Conservation (phyloP, 2,329 filamentous ascomycete species). For the Trichoderma arundinaceum region DNA sequence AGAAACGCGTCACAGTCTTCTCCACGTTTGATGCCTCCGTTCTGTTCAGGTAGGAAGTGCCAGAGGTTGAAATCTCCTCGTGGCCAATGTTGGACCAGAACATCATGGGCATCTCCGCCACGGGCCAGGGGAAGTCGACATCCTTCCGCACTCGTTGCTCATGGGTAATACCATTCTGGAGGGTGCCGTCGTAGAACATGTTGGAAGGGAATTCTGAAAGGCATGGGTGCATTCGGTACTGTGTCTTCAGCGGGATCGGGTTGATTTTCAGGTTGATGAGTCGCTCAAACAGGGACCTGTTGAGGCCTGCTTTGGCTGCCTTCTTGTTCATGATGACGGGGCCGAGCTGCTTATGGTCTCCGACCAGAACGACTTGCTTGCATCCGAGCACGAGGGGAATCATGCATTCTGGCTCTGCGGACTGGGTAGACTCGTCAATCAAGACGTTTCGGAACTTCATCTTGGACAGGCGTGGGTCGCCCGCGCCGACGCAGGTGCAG, state of each 20-base stretch:
- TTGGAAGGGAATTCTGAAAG: slow-evolving; percentile 97
- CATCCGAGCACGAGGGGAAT: slow-evolving; percentile 96
- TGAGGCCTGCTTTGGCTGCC: slow-evolving; percentile 93
- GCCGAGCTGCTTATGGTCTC: slow-evolving; percentile 96
- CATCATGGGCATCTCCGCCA: slow-evolving; percentile 96
- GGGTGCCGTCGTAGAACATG: slow-evolving; percentile 98
- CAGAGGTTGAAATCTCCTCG: slow-evolving; percentile 96
- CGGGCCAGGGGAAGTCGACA: slow-evolving; percentile 98
- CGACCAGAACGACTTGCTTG: slow-evolving; percentile 98
- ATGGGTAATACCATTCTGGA: slow-evolving; percentile 95
- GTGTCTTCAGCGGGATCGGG: slow-evolving; percentile 92
- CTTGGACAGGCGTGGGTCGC: slow-evolving; percentile 92
- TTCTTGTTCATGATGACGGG: slow-evolving; percentile 99
- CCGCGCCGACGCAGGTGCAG: slow-evolving; percentile 97
- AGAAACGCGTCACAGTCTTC: slow-evolving; percentile 97
- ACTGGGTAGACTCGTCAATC: slow-evolving; percentile 98
- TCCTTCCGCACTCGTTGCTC: slow-evolving; percentile 87
- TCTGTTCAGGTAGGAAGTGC: slow-evolving; percentile 96
- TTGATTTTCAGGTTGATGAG: slow-evolving; percentile 88
- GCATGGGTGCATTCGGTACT: slow-evolving; percentile 99
- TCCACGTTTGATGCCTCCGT: slow-evolving; percentile 97
- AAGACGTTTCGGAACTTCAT: slow-evolving; percentile 98
- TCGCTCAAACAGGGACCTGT: slow-evolving; percentile 98
- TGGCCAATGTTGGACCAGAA: slow-evolving; percentile 99
- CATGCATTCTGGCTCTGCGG: slow-evolving; percentile 98